Conservation (phyloP, 1,284 basidiomycete species). For the Austroboletus niveus region DNA sequence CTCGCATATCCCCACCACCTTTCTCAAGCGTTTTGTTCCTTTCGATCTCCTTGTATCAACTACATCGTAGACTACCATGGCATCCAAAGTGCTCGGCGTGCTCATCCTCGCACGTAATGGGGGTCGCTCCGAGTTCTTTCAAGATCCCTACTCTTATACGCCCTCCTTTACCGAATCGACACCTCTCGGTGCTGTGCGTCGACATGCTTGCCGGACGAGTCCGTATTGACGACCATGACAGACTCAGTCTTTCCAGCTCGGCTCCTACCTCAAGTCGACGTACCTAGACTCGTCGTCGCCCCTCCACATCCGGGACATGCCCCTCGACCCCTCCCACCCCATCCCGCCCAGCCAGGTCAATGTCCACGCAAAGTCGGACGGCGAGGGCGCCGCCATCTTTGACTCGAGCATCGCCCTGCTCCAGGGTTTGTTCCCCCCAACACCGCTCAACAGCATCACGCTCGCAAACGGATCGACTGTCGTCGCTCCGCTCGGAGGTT, state of each 20-base stretch:
- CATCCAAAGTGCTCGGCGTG: constrained; percentile 74
- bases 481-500: constrained; percentile 74
- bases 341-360: constrained; percentile 62
- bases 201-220: no score
- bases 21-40: constrained; percentile 5
- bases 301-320: constrained; percentile 66
- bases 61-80: constrained; percentile 15
- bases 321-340: constrained; percentile 27
- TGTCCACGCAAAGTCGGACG: constrained; percentile 77
- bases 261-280: constrained; percentile 58
- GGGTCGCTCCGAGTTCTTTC: constrained; percentile 70
- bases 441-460: constrained; percentile 58
- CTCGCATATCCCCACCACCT: background rate
- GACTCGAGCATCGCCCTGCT: constrained; percentile 74
- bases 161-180: constrained; percentile 76
- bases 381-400: constrained; percentile 82
- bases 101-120: constrained; percentile 82
- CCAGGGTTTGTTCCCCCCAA: constrained; percentile 80
- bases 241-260: constrained; percentile 74
- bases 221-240: constrained; percentile 25
- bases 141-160: constrained; percentile 69
- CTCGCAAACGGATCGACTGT: constrained; percentile 80
- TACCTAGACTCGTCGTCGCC: constrained; percentile 69
- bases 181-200: constrained; percentile 73
- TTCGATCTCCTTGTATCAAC: constrained; percentile 2